Base-by-base conservation (phyloP, 2,329 filamentous ascomycete species). In the Diaporthe sp. region DNA sequence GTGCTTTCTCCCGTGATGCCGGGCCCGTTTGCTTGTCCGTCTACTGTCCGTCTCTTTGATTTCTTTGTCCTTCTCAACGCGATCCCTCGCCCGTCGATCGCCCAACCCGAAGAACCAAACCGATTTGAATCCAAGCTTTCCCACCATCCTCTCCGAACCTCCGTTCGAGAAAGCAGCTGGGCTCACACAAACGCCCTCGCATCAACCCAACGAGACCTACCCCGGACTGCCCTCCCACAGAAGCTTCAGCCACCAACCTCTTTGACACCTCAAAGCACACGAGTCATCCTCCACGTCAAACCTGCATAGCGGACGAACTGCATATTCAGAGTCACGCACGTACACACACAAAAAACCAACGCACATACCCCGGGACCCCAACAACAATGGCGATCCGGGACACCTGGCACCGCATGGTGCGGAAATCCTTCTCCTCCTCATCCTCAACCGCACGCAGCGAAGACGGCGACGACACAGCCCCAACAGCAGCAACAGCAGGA, bases 341-440 rank as follows among this genome's bases (percentile, higher is more conserved):
- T 44, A 51, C 1, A 27, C 9, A 32, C 30, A 39, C 25, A 25
- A 47, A 37, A 10, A 58, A 19, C 1, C 32, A 30, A 30, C 50
- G 4, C 25, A 50, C 69, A 42, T n/a, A 22, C 3, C 51, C 70
- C 19, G 53, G 35, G 32, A 22, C 2, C 44, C 47, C 4, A n/a
- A 19, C 30, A 58, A 10, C 9, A 71, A 75, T 75, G 74, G 71
- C 74, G n/a, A 73, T 75, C 50, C 51, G 74, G 70, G 74, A 75
- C 19, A 59, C 47, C 35, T 73, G 72, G 63, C 73, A 65, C 66
- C 74, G 74, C 56, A 73, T 75, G 39, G 32, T 75, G 35, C 74
- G 71, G 39, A 75, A 73, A 37, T 75, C 74, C 39, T 73, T 69
- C 44, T 73, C 74, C 22, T 73, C 71, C 3, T 73, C 73, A 19